A percentile compares a stretch with the other conserved stretches of the same genome.
Conservation (phyloP, 2,329 filamentous ascomycete genomes). For the Colletotrichum musicola region DNA sequence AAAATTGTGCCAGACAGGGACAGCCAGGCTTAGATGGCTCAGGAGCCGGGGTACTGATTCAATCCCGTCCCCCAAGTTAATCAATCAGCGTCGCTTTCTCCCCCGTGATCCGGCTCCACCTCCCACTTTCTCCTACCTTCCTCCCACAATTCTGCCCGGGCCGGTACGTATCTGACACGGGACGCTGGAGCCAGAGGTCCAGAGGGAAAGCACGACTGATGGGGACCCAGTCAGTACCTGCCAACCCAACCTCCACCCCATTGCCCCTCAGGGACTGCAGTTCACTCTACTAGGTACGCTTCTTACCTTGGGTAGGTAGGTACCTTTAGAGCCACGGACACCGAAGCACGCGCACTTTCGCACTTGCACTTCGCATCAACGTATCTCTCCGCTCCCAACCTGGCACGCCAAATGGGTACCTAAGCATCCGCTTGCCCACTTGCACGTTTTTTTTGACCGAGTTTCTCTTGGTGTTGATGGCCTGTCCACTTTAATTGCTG, state of each 20-base stretch:
- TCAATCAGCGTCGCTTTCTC: constrained; percentile 16
- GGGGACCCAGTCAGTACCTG: background rate
- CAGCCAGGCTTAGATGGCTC: constrained; percentile 24
- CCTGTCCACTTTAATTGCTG: constrained; percentile 14
- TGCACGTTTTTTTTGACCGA: constrained; percentile 14
- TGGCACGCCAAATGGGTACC: background rate
- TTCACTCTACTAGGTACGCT: too few species aligned
- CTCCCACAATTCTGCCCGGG: constrained; percentile 28
- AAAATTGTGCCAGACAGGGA: constrained; percentile 34
- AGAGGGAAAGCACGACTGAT: too few species aligned
- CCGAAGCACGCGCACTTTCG: too few species aligned
- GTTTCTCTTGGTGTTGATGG: background rate
- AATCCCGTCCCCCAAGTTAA: constrained; percentile 22
- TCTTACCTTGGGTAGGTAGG: too few species aligned
- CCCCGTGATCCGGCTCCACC: constrained; percentile 19
- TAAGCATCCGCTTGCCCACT: constrained; percentile 14
- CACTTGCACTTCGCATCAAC: too few species aligned
- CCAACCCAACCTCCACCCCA: background rate
- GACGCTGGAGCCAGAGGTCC: constrained; percentile 1
- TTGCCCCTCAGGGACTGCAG: too few species aligned
- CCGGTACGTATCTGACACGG: constrained; percentile 14
- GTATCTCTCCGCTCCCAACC: too few species aligned
- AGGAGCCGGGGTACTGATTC: constrained; percentile 30
- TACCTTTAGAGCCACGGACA: too few species aligned
- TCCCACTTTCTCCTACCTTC: constrained; percentile 33